Base-by-base conservation (phyloP, 2,329 filamentous ascomycete genomes). In the Dothideomycetes sp. region DNA sequence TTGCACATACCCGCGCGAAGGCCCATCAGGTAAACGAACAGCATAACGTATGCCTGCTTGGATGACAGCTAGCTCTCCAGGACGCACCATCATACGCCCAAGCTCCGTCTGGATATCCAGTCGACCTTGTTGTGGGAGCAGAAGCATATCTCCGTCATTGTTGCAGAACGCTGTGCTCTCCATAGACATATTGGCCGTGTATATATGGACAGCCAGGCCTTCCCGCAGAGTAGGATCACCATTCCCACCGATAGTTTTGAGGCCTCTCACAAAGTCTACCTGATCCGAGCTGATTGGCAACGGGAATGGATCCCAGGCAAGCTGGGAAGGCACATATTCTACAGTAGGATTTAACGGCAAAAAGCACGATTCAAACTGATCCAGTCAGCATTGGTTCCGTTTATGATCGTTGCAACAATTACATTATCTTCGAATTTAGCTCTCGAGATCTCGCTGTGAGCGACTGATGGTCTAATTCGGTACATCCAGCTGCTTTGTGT, bases 381-480 rank as follows among this genome's bases (percentile, higher is more conserved):
- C 16, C 10, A n/a, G n/a, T n/a, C n/a, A n/a, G n/a, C n/a, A n/a
- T n/a, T n/a, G n/a, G n/a, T n/a, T n/a, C n/a, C n/a, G n/a, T n/a
- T n/a, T n/a, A n/a, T n/a, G n/a, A n/a, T n/a, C n/a, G n/a, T n/a
- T n/a, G n/a, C n/a, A n/a, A n/a, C n/a, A n/a, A n/a, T n/a, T 27
- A 27, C 22, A 7, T 27, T 27, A 11, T 10, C 12, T 11, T 37
- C 35, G 15, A 14, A 34, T 35, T 18, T 3, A 11, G 22, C 27
- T 37, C 12, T 27, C 12, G 22, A 7, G 9, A 45, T 22, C n/a
- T 35, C 27, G 31, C 43, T 16, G 30, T 47, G 45, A 5, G 45
- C 44, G 5, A 56, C 52, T 4, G 53, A 53, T 12, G 56, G 54
- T 19, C 49, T 45, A 34, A 56, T 53, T 30, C 52, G 53, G 34